phyloP scores from a whole-genome alignment of 371 early-diverging fungal species.

The Haplosporangium sp. region DNA sequence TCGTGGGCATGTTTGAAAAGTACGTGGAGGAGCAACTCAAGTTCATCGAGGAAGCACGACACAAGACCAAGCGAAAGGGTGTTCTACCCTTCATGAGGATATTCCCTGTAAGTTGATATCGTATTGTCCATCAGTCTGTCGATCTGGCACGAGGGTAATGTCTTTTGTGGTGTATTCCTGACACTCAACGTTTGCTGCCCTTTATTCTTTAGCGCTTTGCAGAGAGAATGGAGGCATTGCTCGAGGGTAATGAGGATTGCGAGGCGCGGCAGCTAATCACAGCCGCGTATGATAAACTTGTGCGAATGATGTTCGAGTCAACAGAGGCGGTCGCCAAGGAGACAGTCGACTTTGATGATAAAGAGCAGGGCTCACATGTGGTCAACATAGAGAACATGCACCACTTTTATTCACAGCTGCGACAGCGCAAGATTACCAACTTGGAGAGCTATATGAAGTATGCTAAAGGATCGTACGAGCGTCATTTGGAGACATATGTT shows the following conservation, averaged over 20 bases:
- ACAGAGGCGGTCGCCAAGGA: slow-evolving; percentile 88
- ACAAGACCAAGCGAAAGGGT: slow-evolving; percentile 87
- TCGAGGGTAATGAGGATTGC: slow-evolving; percentile 60
- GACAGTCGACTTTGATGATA: slow-evolving; percentile 81
- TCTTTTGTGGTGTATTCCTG: neutral
- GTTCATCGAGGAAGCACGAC: slow-evolving; percentile 92
- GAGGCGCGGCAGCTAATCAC: slow-evolving; percentile 81
- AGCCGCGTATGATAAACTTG: slow-evolving; percentile 84
- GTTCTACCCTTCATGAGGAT: slow-evolving; percentile 87
- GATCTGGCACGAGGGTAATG: no score
- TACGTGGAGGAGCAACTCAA: slow-evolving; percentile 91
- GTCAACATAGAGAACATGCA: slow-evolving; percentile 88
- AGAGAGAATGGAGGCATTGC: slow-evolving; percentile 74
- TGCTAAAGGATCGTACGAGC: slow-evolving; percentile 86
- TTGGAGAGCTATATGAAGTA: slow-evolving; percentile 86
- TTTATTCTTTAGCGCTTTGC: slow-evolving; percentile 69
- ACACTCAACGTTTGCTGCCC: neutral
- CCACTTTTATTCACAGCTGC: slow-evolving; percentile 82
- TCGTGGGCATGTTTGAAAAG: slow-evolving; percentile 78
- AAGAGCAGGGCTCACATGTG: slow-evolving; percentile 80
- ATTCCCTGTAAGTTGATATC: slow-evolving; percentile 72
- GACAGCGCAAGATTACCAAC: slow-evolving; percentile 69
- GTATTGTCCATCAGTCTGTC: neutral
- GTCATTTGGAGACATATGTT: slow-evolving; percentile 83
- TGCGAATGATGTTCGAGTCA: slow-evolving; percentile 88